Conservation (phyloP, 129 eudicot species). For the Dittrichia graveolens region DNA sequence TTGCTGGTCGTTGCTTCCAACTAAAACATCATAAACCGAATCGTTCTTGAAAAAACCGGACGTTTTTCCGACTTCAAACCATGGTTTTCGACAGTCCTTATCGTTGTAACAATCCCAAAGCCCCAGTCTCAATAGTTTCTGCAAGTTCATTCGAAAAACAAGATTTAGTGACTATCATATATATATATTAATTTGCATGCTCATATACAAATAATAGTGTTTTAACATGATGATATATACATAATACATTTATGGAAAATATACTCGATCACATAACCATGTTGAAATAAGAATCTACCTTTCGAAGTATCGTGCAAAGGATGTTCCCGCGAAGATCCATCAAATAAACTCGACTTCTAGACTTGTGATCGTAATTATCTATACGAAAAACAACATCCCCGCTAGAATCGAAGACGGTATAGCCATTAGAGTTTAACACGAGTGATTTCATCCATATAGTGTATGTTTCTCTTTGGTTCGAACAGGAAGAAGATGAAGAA, state of each 20-base stretch:
- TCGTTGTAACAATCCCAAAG: conserved; percentile 58
- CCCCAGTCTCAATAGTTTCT: conserved; percentile 51
- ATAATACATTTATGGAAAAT: no score
- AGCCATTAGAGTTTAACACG: conserved; percentile 66
- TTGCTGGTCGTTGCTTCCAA: conserved; percentile 29
- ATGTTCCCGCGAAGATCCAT: conserved; percentile 75
- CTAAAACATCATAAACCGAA: conserved; percentile 35
- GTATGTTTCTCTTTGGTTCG: conserved; percentile 41
- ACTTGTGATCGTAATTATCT: conserved; percentile 62
- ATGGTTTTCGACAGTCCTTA: conserved; percentile 43
- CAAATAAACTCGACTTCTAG: conserved; percentile 57
- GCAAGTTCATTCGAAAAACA: conserved; percentile 1
- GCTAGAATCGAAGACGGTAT: conserved; percentile 52
- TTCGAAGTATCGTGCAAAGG: conserved; percentile 50
- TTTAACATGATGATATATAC: no score
- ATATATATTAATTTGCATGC: no score
- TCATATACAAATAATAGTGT: no score
- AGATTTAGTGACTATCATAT: not conserved
- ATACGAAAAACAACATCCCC: conserved; percentile 67
- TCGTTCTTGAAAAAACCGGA: conserved; percentile 36
- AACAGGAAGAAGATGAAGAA: conserved; percentile 37
- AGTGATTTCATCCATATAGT: conserved; percentile 90
- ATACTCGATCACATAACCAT: not conserved
- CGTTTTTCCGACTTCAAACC: conserved; percentile 62
- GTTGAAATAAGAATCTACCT: conserved; percentile 34